A percentile compares a stretch with the other conserved stretches of the same genome.
Evolutionary conservation across 2,329 filamentous ascomycete species (phyloP).

Genomic region (Colletotrichum sp.): DNA sequence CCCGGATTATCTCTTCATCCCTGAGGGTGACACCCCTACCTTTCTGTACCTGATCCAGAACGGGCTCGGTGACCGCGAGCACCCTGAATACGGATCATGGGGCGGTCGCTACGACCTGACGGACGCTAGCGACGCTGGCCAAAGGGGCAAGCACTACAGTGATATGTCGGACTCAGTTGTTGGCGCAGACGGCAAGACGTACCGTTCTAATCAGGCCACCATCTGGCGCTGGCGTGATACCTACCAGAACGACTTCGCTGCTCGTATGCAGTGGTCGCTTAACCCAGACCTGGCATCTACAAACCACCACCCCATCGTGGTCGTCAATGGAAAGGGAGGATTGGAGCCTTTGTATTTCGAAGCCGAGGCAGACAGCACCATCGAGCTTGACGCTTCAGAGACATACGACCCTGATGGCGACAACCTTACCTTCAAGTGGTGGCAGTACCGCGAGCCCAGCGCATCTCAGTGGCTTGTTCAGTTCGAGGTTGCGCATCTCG

Average conservation of each 20-base stretch:
- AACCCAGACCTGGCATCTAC: constrained; percentile 29
- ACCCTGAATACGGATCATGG: constrained; percentile 54
- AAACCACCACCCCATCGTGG: constrained; percentile 52
- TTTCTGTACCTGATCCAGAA: constrained; percentile 55
- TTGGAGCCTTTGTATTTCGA: constrained; percentile 41
- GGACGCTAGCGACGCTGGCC: constrained; percentile 30
- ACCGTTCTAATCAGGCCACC: constrained; percentile 35
- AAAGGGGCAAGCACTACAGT: constrained; percentile 27
- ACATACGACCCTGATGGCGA: constrained; percentile 52
- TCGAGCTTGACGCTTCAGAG: constrained; percentile 48
- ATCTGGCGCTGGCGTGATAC: constrained; percentile 47
- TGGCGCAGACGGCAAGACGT: constrained; percentile 30
- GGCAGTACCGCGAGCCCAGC: constrained; percentile 47
- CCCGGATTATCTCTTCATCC: constrained; percentile 53
- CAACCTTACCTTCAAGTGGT: constrained; percentile 52
- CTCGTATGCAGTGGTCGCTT: constrained; percentile 44
- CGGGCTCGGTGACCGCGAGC: constrained; percentile 49
- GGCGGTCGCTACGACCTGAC: constrained; percentile 49
- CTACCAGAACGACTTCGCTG: constrained; percentile 47
- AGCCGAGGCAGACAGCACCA: constrained; percentile 41
- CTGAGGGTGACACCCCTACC: constrained; percentile 59
- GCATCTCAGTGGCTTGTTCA: constrained; percentile 45
- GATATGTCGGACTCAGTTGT: constrained; percentile 32
- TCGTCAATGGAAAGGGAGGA: constrained; percentile 45
- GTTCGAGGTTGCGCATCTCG: constrained; percentile 43